phyloP scores from a whole-genome alignment of 805 yeast genomes.

The Yamadazyma ubonensis region DNA sequence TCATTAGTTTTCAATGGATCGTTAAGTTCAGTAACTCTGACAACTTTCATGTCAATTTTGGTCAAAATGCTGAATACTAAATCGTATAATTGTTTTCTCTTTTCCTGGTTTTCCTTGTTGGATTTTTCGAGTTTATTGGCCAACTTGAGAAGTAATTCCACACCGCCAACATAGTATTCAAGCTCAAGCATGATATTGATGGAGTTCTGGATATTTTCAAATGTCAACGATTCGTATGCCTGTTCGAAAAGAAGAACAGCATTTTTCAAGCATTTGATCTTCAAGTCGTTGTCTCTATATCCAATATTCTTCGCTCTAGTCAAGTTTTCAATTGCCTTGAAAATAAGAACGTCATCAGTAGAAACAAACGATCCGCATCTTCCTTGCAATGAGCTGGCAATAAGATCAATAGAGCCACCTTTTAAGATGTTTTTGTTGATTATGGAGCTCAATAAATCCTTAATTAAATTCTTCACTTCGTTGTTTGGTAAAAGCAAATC shows the following conservation, averaged over 20 bases:
- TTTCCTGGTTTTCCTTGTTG: conserved; percentile 17
- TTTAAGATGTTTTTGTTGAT: conserved; percentile 84
- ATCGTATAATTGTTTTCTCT: conserved; percentile 55
- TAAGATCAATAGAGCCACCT: conserved; percentile 91
- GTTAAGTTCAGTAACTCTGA: conserved; percentile 38
- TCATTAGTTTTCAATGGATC: conserved; percentile 45
- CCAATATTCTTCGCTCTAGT: conserved; percentile 82
- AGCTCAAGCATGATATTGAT: conserved; percentile 73
- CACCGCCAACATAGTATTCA: conserved; percentile 80
- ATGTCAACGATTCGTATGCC: conserved; percentile 72
- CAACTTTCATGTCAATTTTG: conserved; percentile 64
- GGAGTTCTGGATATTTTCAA: conserved; percentile 81
- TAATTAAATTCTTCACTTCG: conserved; percentile 62
- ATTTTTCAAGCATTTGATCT: conserved; percentile 62
- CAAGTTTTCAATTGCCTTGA: conserved; percentile 89
- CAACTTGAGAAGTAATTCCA: conserved; percentile 74
- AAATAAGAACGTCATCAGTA: conserved; percentile 86
- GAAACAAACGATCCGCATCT: conserved; percentile 95
- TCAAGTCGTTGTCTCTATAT: conserved; percentile 64
- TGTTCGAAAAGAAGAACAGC: conserved; percentile 76
- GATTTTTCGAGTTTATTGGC: conserved; percentile 47
- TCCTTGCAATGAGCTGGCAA: conserved; percentile 84
- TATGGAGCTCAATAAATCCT: conserved; percentile 84
- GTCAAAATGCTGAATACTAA: conserved; percentile 73
- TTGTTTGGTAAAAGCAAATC: conserved; percentile 74